Evolutionary conservation across 805 yeast genomes (phyloP).

Genomic region (Metschnikowia anglica): DNA sequence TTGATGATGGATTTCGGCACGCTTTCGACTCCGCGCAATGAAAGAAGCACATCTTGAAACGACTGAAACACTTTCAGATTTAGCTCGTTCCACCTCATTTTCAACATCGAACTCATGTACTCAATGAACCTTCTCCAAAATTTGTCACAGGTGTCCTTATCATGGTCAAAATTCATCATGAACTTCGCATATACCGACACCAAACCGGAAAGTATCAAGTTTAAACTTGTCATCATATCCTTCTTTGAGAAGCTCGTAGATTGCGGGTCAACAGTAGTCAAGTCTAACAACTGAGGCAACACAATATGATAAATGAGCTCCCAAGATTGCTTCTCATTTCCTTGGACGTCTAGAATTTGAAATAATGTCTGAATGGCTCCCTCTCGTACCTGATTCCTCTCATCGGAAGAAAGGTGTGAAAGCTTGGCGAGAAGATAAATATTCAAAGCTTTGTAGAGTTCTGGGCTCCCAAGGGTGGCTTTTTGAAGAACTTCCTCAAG

Average conservation of each 20-base stretch:
- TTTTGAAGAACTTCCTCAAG: conserved; percentile 12
- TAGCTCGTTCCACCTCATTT: conserved; percentile 49
- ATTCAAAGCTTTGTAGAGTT: conserved; percentile 46
- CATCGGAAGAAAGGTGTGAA: conserved; percentile 61
- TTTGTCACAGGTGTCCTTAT: conserved; percentile 18
- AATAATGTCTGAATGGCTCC: conserved; percentile 90
- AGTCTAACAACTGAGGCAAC: conserved; percentile 50
- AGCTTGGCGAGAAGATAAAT: conserved; percentile 55
- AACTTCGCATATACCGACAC: conserved; percentile 59
- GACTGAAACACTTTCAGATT: conserved; percentile 57
- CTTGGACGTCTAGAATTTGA: conserved; percentile 48
- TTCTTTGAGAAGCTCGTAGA: conserved; percentile 23
- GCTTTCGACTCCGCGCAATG: conserved; percentile 22
- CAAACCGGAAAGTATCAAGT: conserved; percentile 63
- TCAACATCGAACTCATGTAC: conserved; percentile 44
- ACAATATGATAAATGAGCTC: conserved; percentile 62
- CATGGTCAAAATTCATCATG: conserved; percentile 36
- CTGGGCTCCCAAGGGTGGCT: conserved; percentile 5
- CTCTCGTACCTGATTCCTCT: conserved; percentile 77
- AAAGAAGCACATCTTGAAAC: conserved; percentile 46
- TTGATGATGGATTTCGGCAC: conserved; percentile 28
- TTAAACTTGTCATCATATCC: conserved; percentile 63
- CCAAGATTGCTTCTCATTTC: conserved; percentile 57
- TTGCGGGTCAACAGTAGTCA: conserved; percentile 16
- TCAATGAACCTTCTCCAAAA: conserved; percentile 60